Conservation (phyloP, 202 grass and related monocot species). For the Hordeum pubiflorum region DNA sequence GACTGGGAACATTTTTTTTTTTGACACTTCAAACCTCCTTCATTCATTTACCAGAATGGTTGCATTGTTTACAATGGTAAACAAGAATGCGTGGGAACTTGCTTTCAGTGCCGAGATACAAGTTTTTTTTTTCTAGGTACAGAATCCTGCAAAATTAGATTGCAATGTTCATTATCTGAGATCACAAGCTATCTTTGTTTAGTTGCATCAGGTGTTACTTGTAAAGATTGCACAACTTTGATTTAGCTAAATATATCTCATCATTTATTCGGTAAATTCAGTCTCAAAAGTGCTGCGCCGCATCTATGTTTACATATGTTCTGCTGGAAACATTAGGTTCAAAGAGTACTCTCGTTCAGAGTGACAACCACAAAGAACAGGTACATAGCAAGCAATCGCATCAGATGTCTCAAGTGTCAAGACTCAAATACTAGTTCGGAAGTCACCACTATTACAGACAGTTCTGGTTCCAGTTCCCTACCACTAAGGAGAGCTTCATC, state of each 20-base stretch:
- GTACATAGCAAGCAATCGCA: constrained; percentile 14
- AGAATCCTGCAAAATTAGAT: neutral
- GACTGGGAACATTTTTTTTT: no score
- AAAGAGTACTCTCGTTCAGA: neutral
- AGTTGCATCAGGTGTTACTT: neutral
- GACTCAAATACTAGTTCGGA: neutral
- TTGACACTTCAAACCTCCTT: no score
- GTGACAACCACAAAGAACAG: neutral
- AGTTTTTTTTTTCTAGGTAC: no score
- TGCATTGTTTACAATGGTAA: no score
- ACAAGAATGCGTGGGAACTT: no score
- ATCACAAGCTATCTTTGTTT: neutral
- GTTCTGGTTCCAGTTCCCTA: constrained; percentile 9
- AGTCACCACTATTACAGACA: neutral
- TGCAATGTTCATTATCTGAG: neutral
- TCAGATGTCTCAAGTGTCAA: neutral
- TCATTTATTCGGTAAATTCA: neutral
- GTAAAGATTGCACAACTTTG: no score
- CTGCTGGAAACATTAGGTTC: neutral
- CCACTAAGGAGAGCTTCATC: neutral
- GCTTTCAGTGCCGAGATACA: neutral
- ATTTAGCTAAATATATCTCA: neutral
- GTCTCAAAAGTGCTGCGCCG: neutral
- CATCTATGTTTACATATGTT: neutral
- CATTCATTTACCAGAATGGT: no score